Percentiles rank a stretch among this genome's conserved stretches.
Evolutionary conservation across 164 flowering plant genomes (phyloP).

Genomic region (Magnolia officinalis): DNA sequence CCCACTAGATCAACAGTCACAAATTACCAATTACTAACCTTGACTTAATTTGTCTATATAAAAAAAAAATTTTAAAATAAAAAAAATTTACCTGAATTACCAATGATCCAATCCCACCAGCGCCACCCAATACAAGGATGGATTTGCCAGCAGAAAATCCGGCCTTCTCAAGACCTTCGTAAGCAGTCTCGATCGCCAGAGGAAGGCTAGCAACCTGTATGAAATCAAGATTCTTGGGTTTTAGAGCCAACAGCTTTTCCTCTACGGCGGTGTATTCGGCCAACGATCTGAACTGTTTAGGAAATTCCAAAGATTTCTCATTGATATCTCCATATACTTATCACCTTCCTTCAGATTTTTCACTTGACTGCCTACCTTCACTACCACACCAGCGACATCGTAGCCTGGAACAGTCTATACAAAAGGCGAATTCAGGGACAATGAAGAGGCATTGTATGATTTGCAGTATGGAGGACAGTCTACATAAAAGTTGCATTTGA

Average conservation of each 20-base stretch:
- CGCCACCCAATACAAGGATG: constrained; percentile 83
- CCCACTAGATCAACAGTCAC: neutral
- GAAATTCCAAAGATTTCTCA: constrained; percentile 90
- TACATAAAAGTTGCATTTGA: no score
- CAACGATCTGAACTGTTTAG: constrained; percentile 77
- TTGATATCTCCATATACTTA: constrained; percentile 85
- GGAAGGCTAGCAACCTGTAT: constrained; percentile 83
- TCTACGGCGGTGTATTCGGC: constrained; percentile 96
- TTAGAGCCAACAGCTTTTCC: constrained; percentile 78
- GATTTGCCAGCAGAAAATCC: constrained; percentile 89
- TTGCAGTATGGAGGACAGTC: no score
- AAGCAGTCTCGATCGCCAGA: constrained; percentile 90
- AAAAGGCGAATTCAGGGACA: constrained; percentile 7
- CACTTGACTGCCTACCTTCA: constrained; percentile 85
- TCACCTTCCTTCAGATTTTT: constrained; percentile 79
- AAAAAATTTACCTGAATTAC: constrained; percentile 77
- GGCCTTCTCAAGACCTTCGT: constrained; percentile 83
- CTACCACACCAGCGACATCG: constrained; percentile 93
- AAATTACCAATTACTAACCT: neutral
- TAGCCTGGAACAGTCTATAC: constrained; percentile 88
- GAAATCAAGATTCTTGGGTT: constrained; percentile 81
- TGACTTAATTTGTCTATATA: neutral
- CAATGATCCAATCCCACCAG: constrained; percentile 94
- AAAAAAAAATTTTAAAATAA: no score
- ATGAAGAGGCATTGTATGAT: neutral